These are phyloP conservation scores for Talaromyces wortmannii DNA, from an alignment of 495 filamentous ascomycete genomes.

Conservation along the genomic window DNA sequence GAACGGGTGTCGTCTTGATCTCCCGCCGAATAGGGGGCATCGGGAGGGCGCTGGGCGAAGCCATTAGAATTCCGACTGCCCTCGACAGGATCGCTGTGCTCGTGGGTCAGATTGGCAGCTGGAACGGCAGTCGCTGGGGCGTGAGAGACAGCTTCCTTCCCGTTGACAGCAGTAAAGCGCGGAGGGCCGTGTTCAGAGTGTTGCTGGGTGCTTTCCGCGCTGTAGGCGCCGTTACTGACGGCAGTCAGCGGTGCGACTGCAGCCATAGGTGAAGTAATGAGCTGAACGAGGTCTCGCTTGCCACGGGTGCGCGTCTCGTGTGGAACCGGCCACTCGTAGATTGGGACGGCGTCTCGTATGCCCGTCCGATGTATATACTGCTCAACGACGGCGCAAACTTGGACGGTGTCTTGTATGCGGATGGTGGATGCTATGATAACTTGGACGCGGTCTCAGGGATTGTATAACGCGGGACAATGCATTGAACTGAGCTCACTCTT, in stretches of 20 bases:
- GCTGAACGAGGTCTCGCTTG: background rate
- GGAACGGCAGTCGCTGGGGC: slow-evolving; percentile 3
- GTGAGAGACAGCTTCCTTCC: slow-evolving; percentile 22
- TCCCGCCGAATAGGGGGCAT: slow-evolving; percentile 4
- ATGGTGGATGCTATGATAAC: no score
- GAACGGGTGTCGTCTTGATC: slow-evolving; percentile 19
- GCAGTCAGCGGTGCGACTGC: slow-evolving; percentile 29
- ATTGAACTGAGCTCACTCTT: no score
- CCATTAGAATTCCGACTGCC: slow-evolving; percentile 7
- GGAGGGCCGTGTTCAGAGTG: slow-evolving; percentile 41
- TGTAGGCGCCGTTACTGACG: slow-evolving; percentile 28
- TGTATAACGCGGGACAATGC: no score
- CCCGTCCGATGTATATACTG: no score
- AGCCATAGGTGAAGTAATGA: slow-evolving; percentile 25
- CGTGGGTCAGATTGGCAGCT: slow-evolving; percentile 10
- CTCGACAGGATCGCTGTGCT: slow-evolving; percentile 17
- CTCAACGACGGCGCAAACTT: no score
- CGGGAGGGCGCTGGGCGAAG: slow-evolving; percentile 6
- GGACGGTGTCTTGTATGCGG: no score
- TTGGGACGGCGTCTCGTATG: no score
- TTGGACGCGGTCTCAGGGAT: no score
- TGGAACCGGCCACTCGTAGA: no score
- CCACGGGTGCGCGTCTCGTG: no score
- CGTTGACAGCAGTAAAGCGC: slow-evolving; percentile 49
- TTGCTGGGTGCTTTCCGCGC: slow-evolving; percentile 25